Evolutionary conservation across 352 stramenopile species (phyloP).

Genomic region (Pythium angustatum): DNA sequence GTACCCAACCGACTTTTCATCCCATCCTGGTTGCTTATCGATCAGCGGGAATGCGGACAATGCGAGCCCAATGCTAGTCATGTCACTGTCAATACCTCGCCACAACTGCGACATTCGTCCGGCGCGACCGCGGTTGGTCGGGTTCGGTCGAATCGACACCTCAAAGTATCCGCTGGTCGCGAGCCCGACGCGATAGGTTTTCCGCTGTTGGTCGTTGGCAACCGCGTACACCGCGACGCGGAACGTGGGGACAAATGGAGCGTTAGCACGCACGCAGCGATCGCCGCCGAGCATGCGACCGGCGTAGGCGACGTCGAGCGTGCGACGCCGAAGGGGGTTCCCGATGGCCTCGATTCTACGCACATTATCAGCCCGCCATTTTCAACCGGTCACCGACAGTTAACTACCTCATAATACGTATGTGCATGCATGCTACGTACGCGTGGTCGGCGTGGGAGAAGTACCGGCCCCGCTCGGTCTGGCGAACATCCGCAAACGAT

Average conservation of each 20-base stretch:
- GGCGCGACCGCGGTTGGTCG: constrained; percentile 21
- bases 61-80: constrained; percentile 69
- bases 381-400: too few species aligned
- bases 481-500: constrained; percentile 54
- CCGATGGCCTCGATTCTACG: constrained; percentile 24
- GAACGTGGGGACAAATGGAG: constrained; percentile 58
- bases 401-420: too few species aligned
- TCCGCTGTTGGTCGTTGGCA: background rate
- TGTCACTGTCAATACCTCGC: constrained; percentile 32
- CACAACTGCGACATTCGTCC: constrained; percentile 5
- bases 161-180: constrained; percentile 75
- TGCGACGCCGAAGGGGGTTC: constrained; percentile 23
- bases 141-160: constrained; percentile 41
- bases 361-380: background rate
- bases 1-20: constrained; percentile 63
- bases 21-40: constrained; percentile 74
- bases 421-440: too few species aligned
- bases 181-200: constrained; percentile 51
- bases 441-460: constrained; percentile 49
- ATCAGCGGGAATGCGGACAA: constrained; percentile 55
- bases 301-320: constrained; percentile 54
- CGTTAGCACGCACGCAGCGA: constrained; percentile 66
- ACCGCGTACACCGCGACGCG: constrained; percentile 58
- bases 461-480: constrained; percentile 42
- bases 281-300: constrained; percentile 57